These are phyloP conservation scores for Laburnicola sp. DNA, from an alignment of 2,329 filamentous ascomycete genomes.

Conservation along the genomic window DNA sequence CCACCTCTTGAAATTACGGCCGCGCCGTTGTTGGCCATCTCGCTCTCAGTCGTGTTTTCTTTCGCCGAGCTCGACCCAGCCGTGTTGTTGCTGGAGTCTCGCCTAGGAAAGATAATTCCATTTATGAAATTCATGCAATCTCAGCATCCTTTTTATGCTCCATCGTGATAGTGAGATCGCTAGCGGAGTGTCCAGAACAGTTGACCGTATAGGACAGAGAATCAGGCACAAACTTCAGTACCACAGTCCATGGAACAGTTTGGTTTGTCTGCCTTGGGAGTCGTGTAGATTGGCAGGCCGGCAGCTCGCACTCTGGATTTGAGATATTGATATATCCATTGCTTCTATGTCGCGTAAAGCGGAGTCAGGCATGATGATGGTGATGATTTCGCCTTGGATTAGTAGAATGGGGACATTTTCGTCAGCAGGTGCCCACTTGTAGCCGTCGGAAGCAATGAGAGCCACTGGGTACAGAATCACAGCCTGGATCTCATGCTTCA, in stretches of 20 bases:
- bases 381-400: constrained; percentile 24
- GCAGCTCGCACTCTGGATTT: constrained; percentile 18
- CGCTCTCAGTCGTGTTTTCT: constrained; percentile 4
- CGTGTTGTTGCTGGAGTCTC: neutral
- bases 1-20: neutral
- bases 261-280: constrained; percentile 22
- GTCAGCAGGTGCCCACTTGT: constrained; percentile 22
- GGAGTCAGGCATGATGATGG: constrained; percentile 24
- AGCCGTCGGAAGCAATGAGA: constrained; percentile 25
- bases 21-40: constrained; percentile 2
- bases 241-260: constrained; percentile 26
- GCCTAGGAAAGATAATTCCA: constrained; percentile 9
- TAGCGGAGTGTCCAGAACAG: constrained; percentile 17
- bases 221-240: constrained; percentile 18
- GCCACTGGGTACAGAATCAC: constrained; percentile 28
- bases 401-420: constrained; percentile 17
- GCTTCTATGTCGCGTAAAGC: constrained; percentile 23
- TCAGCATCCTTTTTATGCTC: constrained; percentile 18
- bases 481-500: constrained; percentile 14
- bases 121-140: constrained; percentile 25
- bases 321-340: constrained; percentile 33
- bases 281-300: constrained; percentile 23
- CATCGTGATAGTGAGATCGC: constrained; percentile 29
- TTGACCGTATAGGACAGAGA: constrained; percentile 31
- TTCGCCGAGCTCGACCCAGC: neutral